phyloP scores from a whole-genome alignment of 2,329 filamentous ascomycete species.

The Nothomitra cinnamomea region DNA sequence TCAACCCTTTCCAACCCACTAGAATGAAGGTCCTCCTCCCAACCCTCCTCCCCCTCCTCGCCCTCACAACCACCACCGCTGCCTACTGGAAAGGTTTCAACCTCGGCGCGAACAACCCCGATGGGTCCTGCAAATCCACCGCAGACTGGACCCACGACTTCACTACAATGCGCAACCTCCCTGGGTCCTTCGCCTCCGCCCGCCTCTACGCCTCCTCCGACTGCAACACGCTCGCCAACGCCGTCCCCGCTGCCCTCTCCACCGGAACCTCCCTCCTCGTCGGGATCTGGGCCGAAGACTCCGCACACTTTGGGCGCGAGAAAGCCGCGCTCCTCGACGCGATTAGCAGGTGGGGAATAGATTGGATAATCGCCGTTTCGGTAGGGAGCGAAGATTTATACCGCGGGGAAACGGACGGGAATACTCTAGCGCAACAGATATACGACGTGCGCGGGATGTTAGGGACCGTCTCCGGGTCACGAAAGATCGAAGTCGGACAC shows the following conservation, averaged over 20 bases:
- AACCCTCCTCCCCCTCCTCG: constrained; percentile 19
- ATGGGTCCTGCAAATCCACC: constrained; percentile 23
- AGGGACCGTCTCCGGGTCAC: constrained; percentile 24
- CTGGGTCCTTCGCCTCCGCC: constrained; percentile 39
- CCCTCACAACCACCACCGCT: constrained; percentile 14
- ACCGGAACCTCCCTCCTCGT: constrained; percentile 45
- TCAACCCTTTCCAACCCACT: too few relatives aligned
- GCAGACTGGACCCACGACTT: constrained; percentile 22
- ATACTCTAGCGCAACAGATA: constrained; percentile 27
- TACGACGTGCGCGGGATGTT: constrained; percentile 36
- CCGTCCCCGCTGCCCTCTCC: constrained; percentile 39
- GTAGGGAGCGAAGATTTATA: constrained; percentile 54
- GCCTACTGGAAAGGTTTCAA: constrained; percentile 28
- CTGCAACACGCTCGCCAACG: constrained; percentile 31
- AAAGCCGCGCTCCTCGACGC: constrained; percentile 41
- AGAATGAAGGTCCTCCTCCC: constrained; percentile 14
- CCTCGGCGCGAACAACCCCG: constrained; percentile 22
- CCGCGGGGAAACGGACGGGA: constrained; percentile 29
- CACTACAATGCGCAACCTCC: constrained; percentile 22
- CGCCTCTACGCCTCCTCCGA: constrained; percentile 49
- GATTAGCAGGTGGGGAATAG: constrained; percentile 35
- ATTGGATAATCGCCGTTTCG: constrained; percentile 45
- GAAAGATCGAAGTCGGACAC: constrained; percentile 40
- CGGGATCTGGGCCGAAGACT: constrained; percentile 39
- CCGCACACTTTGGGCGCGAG: constrained; percentile 39